phyloP scores from a whole-genome alignment of 2,329 filamentous ascomycete genomes.

The Alternaria metachromatica region DNA sequence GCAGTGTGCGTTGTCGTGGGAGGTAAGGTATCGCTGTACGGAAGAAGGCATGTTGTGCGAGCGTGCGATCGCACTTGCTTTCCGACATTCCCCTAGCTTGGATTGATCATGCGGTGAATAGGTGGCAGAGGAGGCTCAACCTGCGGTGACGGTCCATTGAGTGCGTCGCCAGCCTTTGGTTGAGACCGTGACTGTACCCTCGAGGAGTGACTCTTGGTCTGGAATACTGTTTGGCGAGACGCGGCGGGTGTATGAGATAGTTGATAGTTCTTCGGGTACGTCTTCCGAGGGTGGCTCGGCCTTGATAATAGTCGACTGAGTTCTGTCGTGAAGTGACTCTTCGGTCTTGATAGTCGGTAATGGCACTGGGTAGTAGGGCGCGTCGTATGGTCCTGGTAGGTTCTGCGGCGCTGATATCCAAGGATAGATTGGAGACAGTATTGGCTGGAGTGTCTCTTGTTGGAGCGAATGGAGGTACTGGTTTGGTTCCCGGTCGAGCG shows the following conservation, averaged over 20 bases:
- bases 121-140: slow-evolving; percentile 24
- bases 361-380: slow-evolving; percentile 43
- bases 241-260: slow-evolving; percentile 34
- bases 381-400: slow-evolving; percentile 46
- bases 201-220: slow-evolving; percentile 17
- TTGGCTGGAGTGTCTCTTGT: slow-evolving; percentile 23
- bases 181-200: slow-evolving; percentile 37
- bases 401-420: slow-evolving; percentile 41
- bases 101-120: neutral
- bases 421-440: slow-evolving; percentile 37
- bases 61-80: neutral
- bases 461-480: slow-evolving; percentile 20
- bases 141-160: slow-evolving; percentile 42
- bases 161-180: slow-evolving; percentile 44
- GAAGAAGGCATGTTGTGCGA: neutral
- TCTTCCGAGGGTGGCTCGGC: slow-evolving; percentile 9
- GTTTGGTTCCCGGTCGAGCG: slow-evolving; percentile 10
- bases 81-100: neutral
- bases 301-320: slow-evolving; percentile 5
- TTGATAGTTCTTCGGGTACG: slow-evolving; percentile 2
- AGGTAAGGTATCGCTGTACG: neutral
- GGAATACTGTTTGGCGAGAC: slow-evolving; percentile 33
- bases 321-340: slow-evolving; percentile 18
- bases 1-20: neutral
- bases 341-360: slow-evolving; percentile 29